Percentiles rank a stretch among this genome's conserved stretches.
phyloP scores from a whole-genome alignment of 73 alveolate genomes.

The Paramecium tetraurelia region DNA sequence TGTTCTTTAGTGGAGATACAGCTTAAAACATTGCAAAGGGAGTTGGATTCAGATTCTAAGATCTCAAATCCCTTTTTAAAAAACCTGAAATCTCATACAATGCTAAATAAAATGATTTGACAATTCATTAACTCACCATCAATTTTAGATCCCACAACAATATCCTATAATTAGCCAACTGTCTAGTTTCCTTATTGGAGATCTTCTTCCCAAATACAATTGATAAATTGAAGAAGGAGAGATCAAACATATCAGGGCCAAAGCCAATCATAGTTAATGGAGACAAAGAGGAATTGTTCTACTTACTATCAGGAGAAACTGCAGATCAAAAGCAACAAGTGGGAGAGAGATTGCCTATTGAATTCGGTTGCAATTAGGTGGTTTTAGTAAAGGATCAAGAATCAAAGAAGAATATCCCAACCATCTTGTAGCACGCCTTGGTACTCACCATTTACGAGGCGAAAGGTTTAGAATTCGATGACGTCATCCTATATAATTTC shows the following conservation, averaged over 20 bases:
- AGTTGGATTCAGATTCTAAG: slow-evolving; percentile 86
- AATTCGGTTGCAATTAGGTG: slow-evolving; percentile 87
- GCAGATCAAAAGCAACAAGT: not conserved
- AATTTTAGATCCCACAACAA: slow-evolving; percentile 85
- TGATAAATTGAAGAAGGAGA: slow-evolving; percentile 80
- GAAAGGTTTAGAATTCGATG: slow-evolving; percentile 93
- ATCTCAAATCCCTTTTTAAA: slow-evolving; percentile 68
- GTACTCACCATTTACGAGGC: slow-evolving; percentile 87
- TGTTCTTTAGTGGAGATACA: slow-evolving; percentile 90
- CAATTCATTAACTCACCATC: slow-evolving; percentile 33
- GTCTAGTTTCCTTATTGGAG: slow-evolving; percentile 74
- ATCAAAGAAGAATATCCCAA: slow-evolving; percentile 70
- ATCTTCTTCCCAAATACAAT: slow-evolving; percentile 82
- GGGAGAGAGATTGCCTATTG: slow-evolving; percentile 42
- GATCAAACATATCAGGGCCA: slow-evolving; percentile 72
- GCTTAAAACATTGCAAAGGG: slow-evolving; percentile 93
- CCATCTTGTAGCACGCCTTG: slow-evolving; percentile 76
- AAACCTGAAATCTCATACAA: not conserved
- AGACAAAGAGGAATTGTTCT: slow-evolving; percentile 51
- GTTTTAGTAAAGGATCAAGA: slow-evolving; percentile 81
- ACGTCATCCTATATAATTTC: slow-evolving; percentile 78
- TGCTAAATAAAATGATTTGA: slow-evolving; percentile 10
- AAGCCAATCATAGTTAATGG: slow-evolving; percentile 68
- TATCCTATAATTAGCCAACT: slow-evolving; percentile 81
- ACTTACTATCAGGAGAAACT: slow-evolving; percentile 19